Conservation (phyloP, 805 yeast genomes). For the Wickerhamomyces rabaulensis region DNA sequence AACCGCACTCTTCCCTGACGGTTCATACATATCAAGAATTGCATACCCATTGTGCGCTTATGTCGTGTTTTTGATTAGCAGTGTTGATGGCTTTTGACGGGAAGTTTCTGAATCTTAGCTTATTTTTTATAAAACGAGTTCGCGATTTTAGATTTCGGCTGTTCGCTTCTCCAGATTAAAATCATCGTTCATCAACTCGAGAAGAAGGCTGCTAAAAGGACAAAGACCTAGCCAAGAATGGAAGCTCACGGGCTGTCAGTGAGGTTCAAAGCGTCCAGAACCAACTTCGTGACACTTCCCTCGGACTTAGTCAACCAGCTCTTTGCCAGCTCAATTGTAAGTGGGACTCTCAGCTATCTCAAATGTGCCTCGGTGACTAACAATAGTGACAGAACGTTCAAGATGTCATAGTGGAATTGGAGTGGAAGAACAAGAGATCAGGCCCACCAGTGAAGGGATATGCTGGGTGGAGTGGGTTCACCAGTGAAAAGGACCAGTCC, state of each 20-base stretch:
- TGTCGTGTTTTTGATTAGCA: background rate
- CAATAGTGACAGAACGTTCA: conserved; percentile 35
- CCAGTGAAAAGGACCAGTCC: conserved; percentile 25
- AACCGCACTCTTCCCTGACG: conserved; percentile 91
- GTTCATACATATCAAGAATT: conserved; percentile 77
- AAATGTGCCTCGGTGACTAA: conserved; percentile 10
- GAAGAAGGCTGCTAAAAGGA: background rate
- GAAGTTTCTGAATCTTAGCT: background rate
- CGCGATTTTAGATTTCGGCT: background rate
- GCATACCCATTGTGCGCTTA: conserved; percentile 57
- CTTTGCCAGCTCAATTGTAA: conserved; percentile 43
- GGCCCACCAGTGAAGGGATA: conserved; percentile 28
- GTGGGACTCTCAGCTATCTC: conserved; percentile 15
- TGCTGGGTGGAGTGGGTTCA: conserved; percentile 68
- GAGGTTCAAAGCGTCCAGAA: conserved; percentile 31
- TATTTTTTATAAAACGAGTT: background rate
- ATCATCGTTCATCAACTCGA: background rate
- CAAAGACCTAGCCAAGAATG: conserved; percentile 5
- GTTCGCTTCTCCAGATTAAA: background rate
- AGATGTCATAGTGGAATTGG: conserved; percentile 47
- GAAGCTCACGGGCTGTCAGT: conserved; percentile 22
- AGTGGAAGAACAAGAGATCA: conserved; percentile 24
- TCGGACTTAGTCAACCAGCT: conserved; percentile 38
- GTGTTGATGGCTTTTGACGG: background rate
- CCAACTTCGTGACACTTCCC: conserved; percentile 54